These are phyloP conservation scores for Tilletia horrida DNA, from an alignment of 1,284 basidiomycete species.

Conservation along the genomic window DNA sequence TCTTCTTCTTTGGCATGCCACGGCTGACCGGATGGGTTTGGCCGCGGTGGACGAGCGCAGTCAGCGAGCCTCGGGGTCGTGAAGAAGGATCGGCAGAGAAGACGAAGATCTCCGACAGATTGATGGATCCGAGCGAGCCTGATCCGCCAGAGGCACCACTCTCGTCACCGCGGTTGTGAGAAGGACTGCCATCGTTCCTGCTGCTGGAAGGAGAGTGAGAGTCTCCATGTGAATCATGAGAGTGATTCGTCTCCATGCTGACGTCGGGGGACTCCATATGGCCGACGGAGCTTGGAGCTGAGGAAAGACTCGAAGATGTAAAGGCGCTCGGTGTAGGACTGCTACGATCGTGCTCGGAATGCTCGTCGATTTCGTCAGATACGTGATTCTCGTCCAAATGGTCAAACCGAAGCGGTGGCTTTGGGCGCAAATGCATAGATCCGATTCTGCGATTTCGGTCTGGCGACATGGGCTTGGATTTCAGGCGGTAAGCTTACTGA, in stretches of 20 bases:
- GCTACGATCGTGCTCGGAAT: slow-evolving; percentile 1
- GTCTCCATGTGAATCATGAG: neutral
- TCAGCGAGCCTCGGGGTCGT: slow-evolving; percentile 8
- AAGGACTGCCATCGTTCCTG: neutral
- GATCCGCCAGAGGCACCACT: neutral
- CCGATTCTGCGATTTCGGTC: slow-evolving; percentile 7
- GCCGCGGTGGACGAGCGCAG: slow-evolving; percentile 4
- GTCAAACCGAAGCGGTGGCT: neutral
- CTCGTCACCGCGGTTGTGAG: neutral
- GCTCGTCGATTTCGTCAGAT: neutral
- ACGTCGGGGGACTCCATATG: slow-evolving; percentile 8
- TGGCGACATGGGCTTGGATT: slow-evolving; percentile 13
- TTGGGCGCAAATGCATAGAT: slow-evolving; percentile 4
- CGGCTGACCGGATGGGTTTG: slow-evolving; percentile 12
- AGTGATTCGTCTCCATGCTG: neutral
- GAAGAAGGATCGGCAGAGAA: slow-evolving; percentile 13
- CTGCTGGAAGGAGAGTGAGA: neutral
- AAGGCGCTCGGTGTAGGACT: slow-evolving; percentile 13
- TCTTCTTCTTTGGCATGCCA: slow-evolving; percentile 29
- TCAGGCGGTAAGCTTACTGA: neutral
- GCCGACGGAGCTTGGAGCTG: neutral
- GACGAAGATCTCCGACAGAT: slow-evolving; percentile 12
- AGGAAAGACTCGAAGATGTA: slow-evolving; percentile 1
- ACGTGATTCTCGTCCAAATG: neutral
- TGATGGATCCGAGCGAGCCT: neutral